Evolutionary conservation across 2,329 filamentous ascomycete species (phyloP).

Genomic region (Colletotrichum tamarilloi): DNA sequence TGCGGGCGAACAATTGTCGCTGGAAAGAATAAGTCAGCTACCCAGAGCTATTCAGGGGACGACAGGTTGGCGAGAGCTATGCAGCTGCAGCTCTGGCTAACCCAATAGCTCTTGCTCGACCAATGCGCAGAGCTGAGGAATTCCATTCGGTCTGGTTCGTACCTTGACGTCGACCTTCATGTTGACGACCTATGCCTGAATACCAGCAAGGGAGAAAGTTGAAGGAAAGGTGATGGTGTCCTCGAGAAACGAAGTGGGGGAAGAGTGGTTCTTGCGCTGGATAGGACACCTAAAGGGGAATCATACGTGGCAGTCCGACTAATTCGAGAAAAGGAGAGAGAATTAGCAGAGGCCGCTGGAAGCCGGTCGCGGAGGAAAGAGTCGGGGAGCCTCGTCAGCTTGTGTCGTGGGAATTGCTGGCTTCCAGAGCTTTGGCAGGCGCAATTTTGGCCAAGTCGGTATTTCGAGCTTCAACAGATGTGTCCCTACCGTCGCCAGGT

Average conservation of each 20-base stretch:
- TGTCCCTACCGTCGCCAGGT: constrained; percentile 36
- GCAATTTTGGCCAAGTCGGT: constrained; percentile 35
- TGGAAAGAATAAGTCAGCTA: constrained; percentile 39
- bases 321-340: not conserved
- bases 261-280: constrained; percentile 23
- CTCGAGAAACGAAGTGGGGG: constrained; percentile 34
- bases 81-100: constrained; percentile 4
- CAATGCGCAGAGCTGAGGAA: not conserved
- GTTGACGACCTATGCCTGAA: constrained; percentile 16
- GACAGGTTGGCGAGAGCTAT: constrained; percentile 9
- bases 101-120: not conserved
- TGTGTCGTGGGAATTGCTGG: constrained; percentile 34
- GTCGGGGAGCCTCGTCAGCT: constrained; percentile 14
- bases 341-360: constrained; percentile 24
- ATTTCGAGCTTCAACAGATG: constrained; percentile 38
- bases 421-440: constrained; percentile 37
- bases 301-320: constrained; percentile 21
- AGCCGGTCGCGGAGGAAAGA: constrained; percentile 29
- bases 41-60: constrained; percentile 17
- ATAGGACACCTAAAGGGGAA: constrained; percentile 5
- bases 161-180: constrained; percentile 39
- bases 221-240: constrained; percentile 23
- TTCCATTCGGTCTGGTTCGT: not conserved
- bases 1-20: constrained; percentile 74
- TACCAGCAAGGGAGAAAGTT: constrained; percentile 29